Percentiles rank a stretch among this genome's conserved stretches.
Conservation (phyloP, 768 basidiomycete species). For the Auricularia sp. region DNA sequence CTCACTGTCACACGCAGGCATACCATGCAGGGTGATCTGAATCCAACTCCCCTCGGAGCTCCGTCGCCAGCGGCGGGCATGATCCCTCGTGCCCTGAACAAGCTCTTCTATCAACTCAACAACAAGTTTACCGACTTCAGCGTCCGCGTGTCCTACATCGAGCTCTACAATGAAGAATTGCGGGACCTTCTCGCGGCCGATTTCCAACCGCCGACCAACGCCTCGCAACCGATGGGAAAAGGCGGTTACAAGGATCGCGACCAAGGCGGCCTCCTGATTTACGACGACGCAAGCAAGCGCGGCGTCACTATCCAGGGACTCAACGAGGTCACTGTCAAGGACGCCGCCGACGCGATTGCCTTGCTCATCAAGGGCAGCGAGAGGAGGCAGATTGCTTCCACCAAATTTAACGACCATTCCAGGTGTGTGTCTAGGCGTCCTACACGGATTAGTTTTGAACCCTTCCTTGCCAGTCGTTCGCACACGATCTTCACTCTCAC, state of each 20-base stretch:
- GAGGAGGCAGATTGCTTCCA: slow-evolving; percentile 85
- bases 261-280: slow-evolving; percentile 70
- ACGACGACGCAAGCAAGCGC: slow-evolving; percentile 80
- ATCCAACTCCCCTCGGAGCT: slow-evolving; percentile 73
- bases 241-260: slow-evolving; percentile 31
- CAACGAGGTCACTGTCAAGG: slow-evolving; percentile 79
- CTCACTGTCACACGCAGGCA: slow-evolving; percentile 30
- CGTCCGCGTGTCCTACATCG: slow-evolving; percentile 89
- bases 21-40: slow-evolving; percentile 96
- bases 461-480: slow-evolving; percentile 50
- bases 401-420: slow-evolving; percentile 96
- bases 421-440: slow-evolving; percentile 21
- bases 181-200: slow-evolving; percentile 84
- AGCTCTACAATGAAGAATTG: slow-evolving; percentile 97
- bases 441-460: not conserved
- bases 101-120: slow-evolving; percentile 83
- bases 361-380: slow-evolving; percentile 84
- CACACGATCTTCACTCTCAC: slow-evolving; percentile 98
- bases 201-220: slow-evolving; percentile 51
- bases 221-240: slow-evolving; percentile 70
- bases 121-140: slow-evolving; percentile 69
- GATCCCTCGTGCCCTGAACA: slow-evolving; percentile 88
- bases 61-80: slow-evolving; percentile 88
- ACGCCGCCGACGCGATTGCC: slow-evolving; percentile 70
- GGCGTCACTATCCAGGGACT: slow-evolving; percentile 92